Evolutionary conservation across 73 alveolate species (phyloP), one percentile per base, ranked within the genome.

Genomic region (Loxodes magnus): DNA sequence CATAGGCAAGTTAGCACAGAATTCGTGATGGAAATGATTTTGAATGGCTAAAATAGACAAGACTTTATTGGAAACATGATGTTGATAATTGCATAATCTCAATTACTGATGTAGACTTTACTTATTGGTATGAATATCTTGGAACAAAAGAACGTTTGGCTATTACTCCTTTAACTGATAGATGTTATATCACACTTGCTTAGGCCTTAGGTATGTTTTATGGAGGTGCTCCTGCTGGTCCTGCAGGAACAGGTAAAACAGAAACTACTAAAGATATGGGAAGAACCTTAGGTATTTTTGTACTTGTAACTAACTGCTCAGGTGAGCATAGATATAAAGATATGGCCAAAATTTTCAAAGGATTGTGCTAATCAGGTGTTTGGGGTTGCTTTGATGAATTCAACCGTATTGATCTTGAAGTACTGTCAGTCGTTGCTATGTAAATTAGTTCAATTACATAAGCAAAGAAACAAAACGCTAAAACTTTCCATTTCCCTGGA

Each of bases 191-290:
- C 29, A 88, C 97, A 14, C 80, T 91, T 56, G 96, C 99, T 3
- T 95, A 95, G 74, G 99, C 99, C 34, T 77, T 95, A 74, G 97
- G 98, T 55, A 95, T 95, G 99, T 92, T 74, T 71, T 95, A 91
- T 72, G 99, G 99, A 17, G 99, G 99, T 17, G 98, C 99, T 28
- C 99, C 99, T 10, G 99, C 99, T 1, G 99, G 99, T 5, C 99
- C 99, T 9, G 99, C 99, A 16, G 99, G 99, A 28, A 93, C 99
- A 1, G 99, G 99, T 16, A 95, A 95, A 78, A 95, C 99, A 28
- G 99, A 93, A 72, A 95, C 99, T 39, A 98, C 93, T 43, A 95
- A 93, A 76, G 99, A 90, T 82, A 82, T 95, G 84, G 98, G 96
- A 35, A 79, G 99, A 60, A 90, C 99, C 3, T 67, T 95, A 74